Base-by-base conservation (phyloP, 2,329 filamentous ascomycete genomes). In the Phialophora expanda region DNA sequence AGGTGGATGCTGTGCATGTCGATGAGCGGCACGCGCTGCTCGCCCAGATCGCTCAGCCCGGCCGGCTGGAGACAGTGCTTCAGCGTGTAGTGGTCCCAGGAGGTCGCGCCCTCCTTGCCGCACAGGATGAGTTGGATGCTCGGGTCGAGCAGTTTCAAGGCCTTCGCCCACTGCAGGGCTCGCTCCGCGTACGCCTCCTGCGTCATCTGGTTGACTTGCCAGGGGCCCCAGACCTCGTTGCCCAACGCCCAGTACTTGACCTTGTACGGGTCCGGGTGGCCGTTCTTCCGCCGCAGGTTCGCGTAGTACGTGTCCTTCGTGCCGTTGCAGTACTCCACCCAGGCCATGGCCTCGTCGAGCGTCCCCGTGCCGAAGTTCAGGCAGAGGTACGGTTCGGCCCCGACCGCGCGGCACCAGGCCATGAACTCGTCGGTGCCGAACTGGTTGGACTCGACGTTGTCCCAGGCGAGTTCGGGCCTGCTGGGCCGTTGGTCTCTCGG, bases 371-470 rank as follows among this genome's bases (percentile, higher is more conserved):
- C 91, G 76, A 95, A 89, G 80, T 95, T 95, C 64, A 95, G 81
- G 68, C 87, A 89, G 48, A 95, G 82, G 76, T 93, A 95, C 4
- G 91, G 91, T 80, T 93, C 89, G 0, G 90, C 90, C 26, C 86
- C 86, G 7, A 93, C 86, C 9, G 86, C 81, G 70, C 89, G 84
- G 69, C 91, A 92, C 90, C 90, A 94, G 71, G 88, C 84, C 84
- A 95, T 86, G 78, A 95, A 95, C 80, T 95, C 92, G 76, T 95
- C 90, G 0, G 91, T 95, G 64, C 91, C 91, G 73, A 95, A 93
- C 68, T 89, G 82, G 76, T 95, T 95, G 30, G 83, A 86, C 80
- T 95, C 92, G 61, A 70, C 34, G 1, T 86, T 85, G 22, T 90
- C 81, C 92, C 91, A 95, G 4, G 91, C 91, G 61, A 95, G 83